Evolutionary conservation across 306 rosid genomes (phyloP).

Genomic region (Styphnolobium japonicum): DNA sequence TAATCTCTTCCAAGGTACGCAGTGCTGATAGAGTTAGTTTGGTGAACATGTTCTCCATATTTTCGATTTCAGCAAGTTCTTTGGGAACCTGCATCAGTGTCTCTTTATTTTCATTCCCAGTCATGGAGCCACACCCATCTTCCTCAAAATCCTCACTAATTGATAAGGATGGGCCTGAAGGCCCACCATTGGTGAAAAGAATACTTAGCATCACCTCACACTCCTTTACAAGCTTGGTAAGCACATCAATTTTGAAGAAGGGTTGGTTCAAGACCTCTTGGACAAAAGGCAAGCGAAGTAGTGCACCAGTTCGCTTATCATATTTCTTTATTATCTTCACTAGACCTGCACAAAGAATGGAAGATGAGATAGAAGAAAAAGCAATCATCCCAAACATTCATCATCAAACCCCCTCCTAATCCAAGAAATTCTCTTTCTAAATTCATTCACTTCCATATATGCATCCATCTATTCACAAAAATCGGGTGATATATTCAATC

Average conservation of each 20-base stretch:
- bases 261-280: slow-evolving; percentile 80
- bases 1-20: slow-evolving; percentile 57
- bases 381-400: slow-evolving; percentile 3
- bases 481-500: neutral
- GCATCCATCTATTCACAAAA: neutral
- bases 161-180: slow-evolving; percentile 30
- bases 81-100: slow-evolving; percentile 42
- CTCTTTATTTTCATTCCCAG: slow-evolving; percentile 31
- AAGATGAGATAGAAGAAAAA: neutral
- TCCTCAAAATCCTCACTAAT: slow-evolving; percentile 35
- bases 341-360: slow-evolving; percentile 34
- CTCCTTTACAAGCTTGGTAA: slow-evolving; percentile 73
- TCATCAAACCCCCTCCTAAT: neutral
- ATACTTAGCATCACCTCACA: slow-evolving; percentile 61
- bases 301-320: slow-evolving; percentile 80
- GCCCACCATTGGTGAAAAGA: slow-evolving; percentile 52
- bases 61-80: slow-evolving; percentile 68
- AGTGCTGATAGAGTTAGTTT: slow-evolving; percentile 66
- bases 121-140: slow-evolving; percentile 32
- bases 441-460: neutral
- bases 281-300: slow-evolving; percentile 66
- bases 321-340: slow-evolving; percentile 92
- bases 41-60: slow-evolving; percentile 63
- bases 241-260: slow-evolving; percentile 74
- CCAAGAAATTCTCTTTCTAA: neutral